phyloP scores from a whole-genome alignment of 805 yeast genomes.

The Kockiozyma suomiensis region DNA sequence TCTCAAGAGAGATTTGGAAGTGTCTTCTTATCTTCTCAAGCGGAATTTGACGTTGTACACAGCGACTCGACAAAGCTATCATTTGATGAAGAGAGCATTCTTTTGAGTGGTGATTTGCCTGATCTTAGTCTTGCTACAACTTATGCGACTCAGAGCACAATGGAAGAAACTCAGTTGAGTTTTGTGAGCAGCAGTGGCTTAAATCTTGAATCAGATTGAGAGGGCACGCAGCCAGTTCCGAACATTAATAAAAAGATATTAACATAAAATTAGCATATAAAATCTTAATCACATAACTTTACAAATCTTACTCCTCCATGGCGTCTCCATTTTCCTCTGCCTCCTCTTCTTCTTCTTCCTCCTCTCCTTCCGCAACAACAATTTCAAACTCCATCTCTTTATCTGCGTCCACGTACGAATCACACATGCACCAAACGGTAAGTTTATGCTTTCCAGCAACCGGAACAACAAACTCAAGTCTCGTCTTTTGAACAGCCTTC shows the following conservation, averaged over 20 bases:
- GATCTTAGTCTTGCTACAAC: not conserved
- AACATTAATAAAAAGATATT: not conserved
- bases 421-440: slow-evolving; percentile 85
- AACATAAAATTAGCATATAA: not conserved
- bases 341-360: slow-evolving; percentile 36
- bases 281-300: slow-evolving; percentile 1
- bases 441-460: slow-evolving; percentile 62
- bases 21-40: not conserved
- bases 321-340: slow-evolving; percentile 29
- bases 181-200: too few relatives aligned
- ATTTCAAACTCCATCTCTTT: slow-evolving; percentile 65
- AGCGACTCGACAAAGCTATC: slow-evolving; percentile 5
- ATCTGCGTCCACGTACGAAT: slow-evolving; percentile 90
- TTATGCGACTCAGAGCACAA: not conserved
- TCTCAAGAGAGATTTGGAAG: not conserved
- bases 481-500: slow-evolving; percentile 55
- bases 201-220: too few relatives aligned
- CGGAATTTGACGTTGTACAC: not conserved
- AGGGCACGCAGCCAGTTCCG: too few relatives aligned
- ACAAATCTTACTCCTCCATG: slow-evolving; percentile 4
- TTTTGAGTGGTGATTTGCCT: not conserved
- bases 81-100: not conserved
- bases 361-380: slow-evolving; percentile 36
- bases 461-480: slow-evolving; percentile 60
- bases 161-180: not conserved